Percentiles rank a stretch among this genome's conserved stretches.
phyloP scores from a whole-genome alignment of 2,329 filamentous ascomycete genomes.

The Alternaria brassicicola region DNA sequence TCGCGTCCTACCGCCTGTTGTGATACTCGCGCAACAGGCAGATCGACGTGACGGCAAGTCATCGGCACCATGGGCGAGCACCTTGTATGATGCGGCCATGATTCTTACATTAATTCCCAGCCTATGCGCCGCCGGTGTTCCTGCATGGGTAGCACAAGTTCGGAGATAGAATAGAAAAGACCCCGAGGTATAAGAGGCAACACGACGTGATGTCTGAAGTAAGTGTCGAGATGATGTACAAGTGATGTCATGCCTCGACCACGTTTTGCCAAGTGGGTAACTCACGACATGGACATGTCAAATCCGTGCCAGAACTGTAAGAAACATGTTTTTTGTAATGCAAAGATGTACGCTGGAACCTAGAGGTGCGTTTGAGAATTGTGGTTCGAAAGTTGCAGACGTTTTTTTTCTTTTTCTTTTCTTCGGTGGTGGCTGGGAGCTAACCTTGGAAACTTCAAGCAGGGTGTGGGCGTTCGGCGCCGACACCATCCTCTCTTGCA shows the following conservation, averaged over 20 bases:
- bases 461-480: background rate
- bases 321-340: background rate
- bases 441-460: background rate
- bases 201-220: background rate
- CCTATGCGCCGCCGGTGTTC: background rate
- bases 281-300: background rate
- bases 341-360: background rate
- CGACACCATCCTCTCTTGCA: background rate
- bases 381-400: background rate
- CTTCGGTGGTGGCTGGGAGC: background rate
- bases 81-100: slow-evolving; percentile 7
- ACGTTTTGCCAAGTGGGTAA: background rate
- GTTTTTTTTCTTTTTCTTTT: no score
- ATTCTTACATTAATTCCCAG: background rate
- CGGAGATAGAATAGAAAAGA: background rate
- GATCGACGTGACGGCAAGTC: background rate
- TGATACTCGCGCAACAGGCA: background rate
- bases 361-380: background rate
- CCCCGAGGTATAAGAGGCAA: background rate
- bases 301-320: background rate
- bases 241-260: background rate
- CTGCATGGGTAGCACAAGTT: background rate
- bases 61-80: background rate
- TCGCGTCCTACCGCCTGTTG: background rate
- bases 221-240: background rate